Conservation (phyloP, 2,329 filamentous ascomycete species). For the Penicillium sp. region DNA sequence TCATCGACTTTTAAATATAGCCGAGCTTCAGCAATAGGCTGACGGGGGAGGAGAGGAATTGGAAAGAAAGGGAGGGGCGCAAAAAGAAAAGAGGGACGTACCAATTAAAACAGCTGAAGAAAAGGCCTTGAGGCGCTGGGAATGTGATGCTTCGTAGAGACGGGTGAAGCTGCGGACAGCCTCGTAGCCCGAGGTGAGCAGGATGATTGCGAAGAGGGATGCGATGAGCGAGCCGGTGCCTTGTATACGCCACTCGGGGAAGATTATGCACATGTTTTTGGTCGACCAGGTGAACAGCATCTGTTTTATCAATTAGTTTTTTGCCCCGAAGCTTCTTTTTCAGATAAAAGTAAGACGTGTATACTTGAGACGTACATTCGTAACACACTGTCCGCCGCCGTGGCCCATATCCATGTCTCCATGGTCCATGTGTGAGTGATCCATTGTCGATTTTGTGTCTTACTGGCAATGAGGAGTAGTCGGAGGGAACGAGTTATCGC, state of each 20-base stretch:
- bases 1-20: conserved; percentile 32
- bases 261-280: conserved; percentile 91
- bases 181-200: conserved; percentile 89
- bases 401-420: conserved; percentile 49
- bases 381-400: conserved; percentile 65
- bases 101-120: conserved; percentile 28
- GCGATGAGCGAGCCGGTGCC: conserved; percentile 70
- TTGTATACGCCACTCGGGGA: conserved; percentile 82
- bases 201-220: conserved; percentile 77
- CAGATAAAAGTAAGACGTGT: neutral
- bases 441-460: conserved; percentile 23
- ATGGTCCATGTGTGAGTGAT: conserved; percentile 44
- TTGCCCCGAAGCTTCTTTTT: neutral
- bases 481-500: neutral
- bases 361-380: conserved; percentile 65
- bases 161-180: conserved; percentile 73
- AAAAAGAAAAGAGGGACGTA: conserved; percentile 21
- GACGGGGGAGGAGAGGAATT: neutral
- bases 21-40: conserved; percentile 17
- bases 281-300: conserved; percentile 99
- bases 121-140: conserved; percentile 49
- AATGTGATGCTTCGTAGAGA: conserved; percentile 63
- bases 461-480: neutral
- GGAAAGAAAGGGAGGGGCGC: neutral
- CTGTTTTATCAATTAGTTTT: conserved; percentile 43